Evolutionary conservation across 208 protist genomes (phyloP).

Genomic region (Trypanosomatidae sp.): DNA sequence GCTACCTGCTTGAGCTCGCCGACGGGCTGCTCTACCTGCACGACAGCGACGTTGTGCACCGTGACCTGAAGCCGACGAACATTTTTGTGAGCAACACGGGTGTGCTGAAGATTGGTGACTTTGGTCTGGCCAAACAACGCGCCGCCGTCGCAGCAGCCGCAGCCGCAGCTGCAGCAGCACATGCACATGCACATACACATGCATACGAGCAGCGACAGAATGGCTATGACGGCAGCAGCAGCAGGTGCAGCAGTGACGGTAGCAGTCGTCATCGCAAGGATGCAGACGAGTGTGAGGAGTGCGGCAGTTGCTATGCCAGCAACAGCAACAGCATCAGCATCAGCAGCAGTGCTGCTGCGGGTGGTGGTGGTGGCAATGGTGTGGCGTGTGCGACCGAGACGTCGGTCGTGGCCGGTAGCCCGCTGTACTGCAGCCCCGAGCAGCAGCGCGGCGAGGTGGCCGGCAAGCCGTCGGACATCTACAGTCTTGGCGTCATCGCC

Average conservation of each 20-base stretch:
- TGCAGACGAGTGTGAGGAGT: too few species aligned
- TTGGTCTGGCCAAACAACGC: conserved; percentile 60
- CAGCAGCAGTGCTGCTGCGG: too few species aligned
- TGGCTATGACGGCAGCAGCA: too few species aligned
- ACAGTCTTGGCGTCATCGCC: conserved; percentile 61
- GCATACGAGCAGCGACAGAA: too few species aligned
- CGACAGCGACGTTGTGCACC: conserved; percentile 42
- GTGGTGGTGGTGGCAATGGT: conserved; percentile 15
- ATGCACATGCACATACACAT: too few species aligned
- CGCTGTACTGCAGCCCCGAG: conserved; percentile 76
- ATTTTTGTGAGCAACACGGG: conserved; percentile 50
- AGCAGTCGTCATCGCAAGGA: too few species aligned
- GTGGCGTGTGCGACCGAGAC: conserved; percentile 19
- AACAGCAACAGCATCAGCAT: not conserved
- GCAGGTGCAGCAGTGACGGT: too few species aligned
- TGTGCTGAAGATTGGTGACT: conserved; percentile 77
- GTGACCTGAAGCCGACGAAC: conserved; percentile 79
- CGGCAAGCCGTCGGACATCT: conserved; percentile 51
- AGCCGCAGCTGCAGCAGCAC: too few species aligned
- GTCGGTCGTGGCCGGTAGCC: conserved; percentile 36
- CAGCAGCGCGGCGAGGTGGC: conserved; percentile 36
- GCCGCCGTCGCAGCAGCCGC: too few species aligned
- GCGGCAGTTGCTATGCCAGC: too few species aligned
- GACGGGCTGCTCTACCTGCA: conserved; percentile 64
- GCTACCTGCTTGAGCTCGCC: conserved; percentile 46